A percentile compares a stretch with the other conserved stretches of the same genome.
Conservation (phyloP, 208 protist species). For the Trypanosoma mega region DNA sequence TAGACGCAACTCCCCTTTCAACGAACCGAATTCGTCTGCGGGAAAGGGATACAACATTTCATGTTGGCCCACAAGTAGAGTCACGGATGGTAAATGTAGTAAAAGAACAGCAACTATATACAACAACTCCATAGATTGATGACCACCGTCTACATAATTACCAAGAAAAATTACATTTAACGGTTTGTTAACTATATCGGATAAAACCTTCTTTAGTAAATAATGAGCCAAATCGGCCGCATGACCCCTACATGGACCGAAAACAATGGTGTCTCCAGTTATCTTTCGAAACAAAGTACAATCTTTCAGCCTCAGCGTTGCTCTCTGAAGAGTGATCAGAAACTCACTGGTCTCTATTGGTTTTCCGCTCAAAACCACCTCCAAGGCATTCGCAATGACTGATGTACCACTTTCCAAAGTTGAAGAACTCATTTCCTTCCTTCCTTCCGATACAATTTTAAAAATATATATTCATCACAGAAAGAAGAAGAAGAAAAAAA, state of each 20-base stretch:
- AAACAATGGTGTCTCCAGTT: slow-evolving; percentile 44
- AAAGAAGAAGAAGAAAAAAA: neutral
- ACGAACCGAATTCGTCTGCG: slow-evolving; percentile 70
- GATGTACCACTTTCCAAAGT: too few species aligned
- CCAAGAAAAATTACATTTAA: slow-evolving; percentile 72
- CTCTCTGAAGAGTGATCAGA: slow-evolving; percentile 24
- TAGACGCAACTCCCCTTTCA: slow-evolving; percentile 60
- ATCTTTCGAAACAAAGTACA: slow-evolving; percentile 35
- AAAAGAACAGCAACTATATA: slow-evolving; percentile 65
- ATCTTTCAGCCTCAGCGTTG: slow-evolving; percentile 17
- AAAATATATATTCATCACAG: too few species aligned
- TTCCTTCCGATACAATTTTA: too few species aligned
- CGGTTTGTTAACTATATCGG: slow-evolving; percentile 8
- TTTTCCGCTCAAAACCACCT: slow-evolving; percentile 30
- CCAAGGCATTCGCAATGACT: slow-evolving; percentile 28
- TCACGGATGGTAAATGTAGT: slow-evolving; percentile 30
- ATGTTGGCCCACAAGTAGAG: slow-evolving; percentile 69
- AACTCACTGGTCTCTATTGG: slow-evolving; percentile 34
- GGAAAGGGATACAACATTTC: slow-evolving; percentile 76
- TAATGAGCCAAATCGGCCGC: slow-evolving; percentile 70
- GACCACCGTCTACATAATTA: slow-evolving; percentile 83
- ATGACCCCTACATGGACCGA: slow-evolving; percentile 74
- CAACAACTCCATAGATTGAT: slow-evolving; percentile 71
- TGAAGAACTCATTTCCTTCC: too few species aligned
- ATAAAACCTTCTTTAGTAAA: slow-evolving; percentile 46